A percentile compares a stretch with the other conserved stretches of the same genome.
These are phyloP conservation scores for Oryza glumipatula DNA, from an alignment of 176 grass and related monocot species.

Conservation along the genomic window DNA sequence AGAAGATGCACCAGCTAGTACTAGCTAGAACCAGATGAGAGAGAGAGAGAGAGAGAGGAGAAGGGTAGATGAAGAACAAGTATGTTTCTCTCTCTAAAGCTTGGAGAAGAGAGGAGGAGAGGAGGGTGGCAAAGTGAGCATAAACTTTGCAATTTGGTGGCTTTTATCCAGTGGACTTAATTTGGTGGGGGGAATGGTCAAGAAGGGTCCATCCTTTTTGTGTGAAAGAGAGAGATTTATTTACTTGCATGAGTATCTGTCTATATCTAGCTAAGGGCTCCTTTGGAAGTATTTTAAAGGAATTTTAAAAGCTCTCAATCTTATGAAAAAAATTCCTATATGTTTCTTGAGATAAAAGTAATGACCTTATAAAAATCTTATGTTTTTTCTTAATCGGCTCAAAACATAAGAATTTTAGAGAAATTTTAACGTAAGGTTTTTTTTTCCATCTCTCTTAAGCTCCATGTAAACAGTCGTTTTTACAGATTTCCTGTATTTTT, in stretches of 20 bases:
- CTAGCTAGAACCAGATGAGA: slow-evolving; percentile 9
- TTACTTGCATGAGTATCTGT: background rate
- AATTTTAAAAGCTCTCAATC: too few relatives aligned
- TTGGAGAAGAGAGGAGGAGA: background rate
- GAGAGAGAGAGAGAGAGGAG: background rate
- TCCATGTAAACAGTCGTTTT: too few relatives aligned
- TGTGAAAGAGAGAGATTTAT: background rate
- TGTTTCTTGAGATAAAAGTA: too few relatives aligned
- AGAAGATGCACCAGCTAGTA: slow-evolving; percentile 26
- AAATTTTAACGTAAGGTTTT: too few relatives aligned
- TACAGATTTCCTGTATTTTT: too few relatives aligned
- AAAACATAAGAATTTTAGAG: too few relatives aligned
- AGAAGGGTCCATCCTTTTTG: slow-evolving; percentile 1
- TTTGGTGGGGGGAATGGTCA: slow-evolving; percentile 51
- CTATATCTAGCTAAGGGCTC: too few relatives aligned
- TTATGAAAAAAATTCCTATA: too few relatives aligned
- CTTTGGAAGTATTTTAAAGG: too few relatives aligned
- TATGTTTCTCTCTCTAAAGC: slow-evolving; percentile 32
- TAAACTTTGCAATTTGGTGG: slow-evolving; percentile 56
- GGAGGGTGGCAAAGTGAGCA: slow-evolving; percentile 33
- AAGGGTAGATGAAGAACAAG: background rate
- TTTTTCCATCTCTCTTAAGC: too few relatives aligned
- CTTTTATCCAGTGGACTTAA: slow-evolving; percentile 57
- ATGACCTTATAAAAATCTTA: too few relatives aligned
- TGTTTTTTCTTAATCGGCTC: too few relatives aligned